These are phyloP conservation scores for Kingdonia uniflora DNA, from an alignment of 164 flowering plant species.

Conservation along the genomic window DNA sequence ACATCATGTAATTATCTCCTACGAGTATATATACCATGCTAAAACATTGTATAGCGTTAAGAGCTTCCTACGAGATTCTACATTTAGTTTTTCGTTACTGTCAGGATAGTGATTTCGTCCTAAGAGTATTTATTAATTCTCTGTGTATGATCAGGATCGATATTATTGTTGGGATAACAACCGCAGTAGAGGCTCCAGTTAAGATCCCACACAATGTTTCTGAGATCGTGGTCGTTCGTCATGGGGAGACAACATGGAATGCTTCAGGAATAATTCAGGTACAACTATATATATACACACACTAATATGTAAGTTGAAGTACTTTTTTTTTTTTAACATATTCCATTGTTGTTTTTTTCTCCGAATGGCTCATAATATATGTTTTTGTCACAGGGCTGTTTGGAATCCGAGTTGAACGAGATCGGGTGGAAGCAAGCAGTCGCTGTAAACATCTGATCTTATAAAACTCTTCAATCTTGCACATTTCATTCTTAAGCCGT, in stretches of 20 bases:
- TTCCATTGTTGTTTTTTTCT: no score
- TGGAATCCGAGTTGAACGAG: conserved; percentile 15
- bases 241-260: conserved; percentile 19
- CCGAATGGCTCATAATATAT: neutral
- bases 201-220: conserved; percentile 12
- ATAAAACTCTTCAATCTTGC: neutral
- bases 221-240: conserved; percentile 16
- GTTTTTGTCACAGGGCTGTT: conserved; percentile 3
- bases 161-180: conserved; percentile 5
- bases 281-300: neutral
- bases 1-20: no score
- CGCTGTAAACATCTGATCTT: conserved; percentile 9
- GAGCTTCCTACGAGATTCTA: no score
- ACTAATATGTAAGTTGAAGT: neutral
- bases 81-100: no score
- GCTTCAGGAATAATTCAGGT: conserved; percentile 16
- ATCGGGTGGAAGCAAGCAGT: conserved; percentile 17
- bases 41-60: no score
- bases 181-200: neutral
- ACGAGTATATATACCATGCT: no score
- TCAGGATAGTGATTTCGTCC: no score
- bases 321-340: neutral
- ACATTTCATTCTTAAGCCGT: no score
- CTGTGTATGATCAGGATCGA: conserved; percentile 12
- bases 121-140: no score